A percentile compares a stretch with the other conserved stretches of the same genome.
Conservation (phyloP, 495 filamentous ascomycete species). For the Astrothelium macrocarpum region DNA sequence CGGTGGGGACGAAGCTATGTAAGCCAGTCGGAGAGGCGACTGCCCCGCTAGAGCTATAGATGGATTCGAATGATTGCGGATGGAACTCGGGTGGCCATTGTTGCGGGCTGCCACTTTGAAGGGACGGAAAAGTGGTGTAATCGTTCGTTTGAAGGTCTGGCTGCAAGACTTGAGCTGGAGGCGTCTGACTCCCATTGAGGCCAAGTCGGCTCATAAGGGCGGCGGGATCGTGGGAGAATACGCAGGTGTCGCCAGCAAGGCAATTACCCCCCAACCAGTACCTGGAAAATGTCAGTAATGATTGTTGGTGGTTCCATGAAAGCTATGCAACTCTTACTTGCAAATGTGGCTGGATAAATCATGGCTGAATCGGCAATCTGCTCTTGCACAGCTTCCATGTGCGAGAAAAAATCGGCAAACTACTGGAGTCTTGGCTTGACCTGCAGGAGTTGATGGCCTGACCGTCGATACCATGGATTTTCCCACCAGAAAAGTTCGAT, state of each 20-base stretch:
- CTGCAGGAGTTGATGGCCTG: slow-evolving; percentile 63
- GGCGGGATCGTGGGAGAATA: slow-evolving; percentile 95
- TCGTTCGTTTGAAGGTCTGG: slow-evolving; percentile 77
- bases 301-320: slow-evolving; percentile 12
- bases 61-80: not conserved
- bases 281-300: slow-evolving; percentile 40
- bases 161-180: slow-evolving; percentile 44
- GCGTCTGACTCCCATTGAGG: slow-evolving; percentile 40
- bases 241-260: slow-evolving; percentile 84
- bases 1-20: slow-evolving; percentile 23
- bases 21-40: slow-evolving; percentile 50
- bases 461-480: slow-evolving; percentile 78
- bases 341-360: slow-evolving; percentile 91
- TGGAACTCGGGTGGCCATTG: slow-evolving; percentile 3
- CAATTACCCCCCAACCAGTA: slow-evolving; percentile 98
- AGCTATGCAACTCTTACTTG: slow-evolving; percentile 57
- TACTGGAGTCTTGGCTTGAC: slow-evolving; percentile 58
- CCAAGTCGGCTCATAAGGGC: slow-evolving; percentile 32
- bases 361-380: slow-evolving; percentile 95
- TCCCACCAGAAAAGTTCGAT: slow-evolving; percentile 60
- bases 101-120: slow-evolving; percentile 42
- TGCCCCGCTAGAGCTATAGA: slow-evolving; percentile 2
- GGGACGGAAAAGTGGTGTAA: slow-evolving; percentile 77
- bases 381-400: slow-evolving; percentile 81
- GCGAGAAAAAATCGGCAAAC: slow-evolving; percentile 96